Conservation (phyloP, 169 alveolate species). For the Plasmodium cynomolgi region DNA sequence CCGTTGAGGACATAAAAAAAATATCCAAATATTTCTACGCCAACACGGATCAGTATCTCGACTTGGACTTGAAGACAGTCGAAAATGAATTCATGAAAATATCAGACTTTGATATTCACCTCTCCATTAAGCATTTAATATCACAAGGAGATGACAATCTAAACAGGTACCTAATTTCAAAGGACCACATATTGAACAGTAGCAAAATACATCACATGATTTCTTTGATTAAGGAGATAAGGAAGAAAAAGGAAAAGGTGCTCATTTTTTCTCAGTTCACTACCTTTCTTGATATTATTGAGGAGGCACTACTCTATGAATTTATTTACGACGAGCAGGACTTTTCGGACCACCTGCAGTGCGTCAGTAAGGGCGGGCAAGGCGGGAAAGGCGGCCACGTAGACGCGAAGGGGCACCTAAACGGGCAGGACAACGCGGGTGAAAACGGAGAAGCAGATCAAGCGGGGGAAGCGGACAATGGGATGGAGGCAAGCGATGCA, state of each 20-base stretch:
- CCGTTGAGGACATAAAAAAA: conserved; percentile 80
- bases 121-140: conserved; percentile 75
- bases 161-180: conserved; percentile 73
- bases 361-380: neutral
- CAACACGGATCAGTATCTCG: conserved; percentile 84
- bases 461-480: neutral
- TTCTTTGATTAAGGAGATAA: conserved; percentile 77
- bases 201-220: conserved; percentile 80
- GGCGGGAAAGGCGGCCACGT: neutral
- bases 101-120: conserved; percentile 87
- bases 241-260: conserved; percentile 86
- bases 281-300: conserved; percentile 91
- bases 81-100: conserved; percentile 79
- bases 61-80: conserved; percentile 80
- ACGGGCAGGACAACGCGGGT: neutral
- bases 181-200: conserved; percentile 78
- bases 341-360: conserved; percentile 15
- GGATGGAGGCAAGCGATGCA: neutral
- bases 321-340: conserved; percentile 76
- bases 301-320: conserved; percentile 83
- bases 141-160: conserved; percentile 73
- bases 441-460: neutral
- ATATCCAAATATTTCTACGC: conserved; percentile 77
- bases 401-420: neutral
- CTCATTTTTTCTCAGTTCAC: conserved; percentile 94